Conservation (phyloP, 257 asterid species). For the Solanum tacnaense region DNA sequence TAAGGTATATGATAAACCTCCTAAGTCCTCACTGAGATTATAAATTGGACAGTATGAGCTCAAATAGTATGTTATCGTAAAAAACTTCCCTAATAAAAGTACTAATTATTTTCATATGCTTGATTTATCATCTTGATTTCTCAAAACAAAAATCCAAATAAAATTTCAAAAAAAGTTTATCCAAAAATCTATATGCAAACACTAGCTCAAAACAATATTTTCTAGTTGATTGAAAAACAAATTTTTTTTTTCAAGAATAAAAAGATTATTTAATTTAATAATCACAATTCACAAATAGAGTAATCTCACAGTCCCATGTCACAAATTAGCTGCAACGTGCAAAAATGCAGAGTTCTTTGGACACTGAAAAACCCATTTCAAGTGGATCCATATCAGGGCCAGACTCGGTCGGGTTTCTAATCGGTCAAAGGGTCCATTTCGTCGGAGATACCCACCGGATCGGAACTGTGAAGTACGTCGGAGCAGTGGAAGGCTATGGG, state of each 20-base stretch:
- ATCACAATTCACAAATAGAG: background rate
- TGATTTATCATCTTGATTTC: no score
- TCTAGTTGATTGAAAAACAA: background rate
- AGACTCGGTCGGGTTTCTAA: constrained; percentile 15
- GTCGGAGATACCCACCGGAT: constrained; percentile 40
- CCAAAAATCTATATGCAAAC: background rate
- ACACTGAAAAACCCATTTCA: background rate
- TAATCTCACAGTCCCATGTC: background rate
- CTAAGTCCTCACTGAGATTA: background rate
- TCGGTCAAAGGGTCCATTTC: constrained; percentile 63
- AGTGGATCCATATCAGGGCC: background rate
- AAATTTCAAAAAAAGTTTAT: no score
- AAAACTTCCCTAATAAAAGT: background rate
- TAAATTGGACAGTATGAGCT: background rate
- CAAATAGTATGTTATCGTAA: background rate
- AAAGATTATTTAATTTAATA: background rate
- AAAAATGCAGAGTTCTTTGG: background rate
- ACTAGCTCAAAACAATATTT: background rate
- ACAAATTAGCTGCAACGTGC: background rate
- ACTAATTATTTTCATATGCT: background rate
- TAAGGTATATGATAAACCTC: background rate
- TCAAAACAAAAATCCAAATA: background rate
- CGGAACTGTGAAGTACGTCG: constrained; percentile 73
- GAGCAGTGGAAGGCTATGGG: constrained; percentile 59
- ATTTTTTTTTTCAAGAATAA: background rate